Conservation (phyloP, 2,329 filamentous ascomycete genomes). For the Aspergillus nomiae region DNA sequence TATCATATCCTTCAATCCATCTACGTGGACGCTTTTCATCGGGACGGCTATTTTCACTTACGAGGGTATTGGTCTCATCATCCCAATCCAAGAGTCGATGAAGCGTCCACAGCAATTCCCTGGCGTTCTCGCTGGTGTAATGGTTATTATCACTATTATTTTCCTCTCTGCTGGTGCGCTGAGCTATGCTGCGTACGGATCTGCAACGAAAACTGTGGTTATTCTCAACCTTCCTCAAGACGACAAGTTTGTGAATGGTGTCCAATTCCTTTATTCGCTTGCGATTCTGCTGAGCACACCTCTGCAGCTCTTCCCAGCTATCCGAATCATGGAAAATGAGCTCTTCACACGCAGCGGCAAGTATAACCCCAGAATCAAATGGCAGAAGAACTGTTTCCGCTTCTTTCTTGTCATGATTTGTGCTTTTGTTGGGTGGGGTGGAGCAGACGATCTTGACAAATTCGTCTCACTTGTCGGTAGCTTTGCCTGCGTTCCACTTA, state of each 20-base stretch:
- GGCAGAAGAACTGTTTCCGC: conserved; percentile 97
- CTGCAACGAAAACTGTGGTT: conserved; percentile 92
- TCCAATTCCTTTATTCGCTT: conserved; percentile 95
- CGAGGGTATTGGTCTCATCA: conserved; percentile 95
- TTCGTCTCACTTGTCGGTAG: conserved; percentile 95
- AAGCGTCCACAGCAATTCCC: conserved; percentile 87
- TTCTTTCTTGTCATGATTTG: conserved; percentile 90
- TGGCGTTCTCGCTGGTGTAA: conserved; percentile 81
- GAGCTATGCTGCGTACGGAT: conserved; percentile 94
- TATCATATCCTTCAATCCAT: conserved; percentile 84
- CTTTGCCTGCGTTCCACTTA: conserved; percentile 95
- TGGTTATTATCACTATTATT: conserved; percentile 90
- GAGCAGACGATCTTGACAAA: conserved; percentile 91
- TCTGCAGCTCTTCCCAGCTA: conserved; percentile 95
- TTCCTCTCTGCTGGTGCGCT: conserved; percentile 91
- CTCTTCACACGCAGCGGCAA: conserved; percentile 93
- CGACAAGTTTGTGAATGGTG: conserved; percentile 89
- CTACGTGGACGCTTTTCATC: conserved; percentile 96
- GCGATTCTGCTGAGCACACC: conserved; percentile 96
- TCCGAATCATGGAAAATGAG: conserved; percentile 92
- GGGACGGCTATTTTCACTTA: conserved; percentile 99
- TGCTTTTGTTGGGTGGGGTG: conserved; percentile 84
- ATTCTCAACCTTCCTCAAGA: conserved; percentile 96
- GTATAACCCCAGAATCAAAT: conserved; percentile 98
- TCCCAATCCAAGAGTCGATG: conserved; percentile 98